Percentiles rank a stretch among this genome's conserved stretches.
phyloP scores from a whole-genome alignment of 1,284 basidiomycete genomes.

The Tilletiopsis washingtonensis region DNA sequence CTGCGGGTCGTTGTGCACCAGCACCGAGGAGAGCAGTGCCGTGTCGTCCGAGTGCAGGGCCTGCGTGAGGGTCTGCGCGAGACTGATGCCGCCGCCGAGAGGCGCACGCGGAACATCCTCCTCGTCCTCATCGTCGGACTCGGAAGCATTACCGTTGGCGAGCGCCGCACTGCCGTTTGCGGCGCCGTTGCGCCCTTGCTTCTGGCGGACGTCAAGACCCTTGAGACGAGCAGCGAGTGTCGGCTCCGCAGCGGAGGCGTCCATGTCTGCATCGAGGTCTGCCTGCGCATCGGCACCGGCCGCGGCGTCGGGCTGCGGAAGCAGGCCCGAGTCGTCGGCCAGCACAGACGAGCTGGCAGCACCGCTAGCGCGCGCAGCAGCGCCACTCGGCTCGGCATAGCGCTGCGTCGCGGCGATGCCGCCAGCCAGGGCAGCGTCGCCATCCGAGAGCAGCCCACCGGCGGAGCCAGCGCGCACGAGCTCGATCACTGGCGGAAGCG shows the following conservation, averaged over 20 bases:
- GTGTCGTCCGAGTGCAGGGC: constrained; percentile 92
- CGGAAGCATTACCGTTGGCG: constrained; percentile 14
- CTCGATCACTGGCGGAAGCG: not conserved
- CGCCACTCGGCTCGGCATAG: constrained; percentile 23
- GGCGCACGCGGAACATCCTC: constrained; percentile 16
- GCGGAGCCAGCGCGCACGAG: not conserved
- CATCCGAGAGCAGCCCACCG: not conserved
- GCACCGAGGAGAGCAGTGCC: constrained; percentile 75
- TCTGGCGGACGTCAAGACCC: constrained; percentile 2
- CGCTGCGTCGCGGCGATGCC: constrained; percentile 22
- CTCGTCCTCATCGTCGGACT: constrained; percentile 16
- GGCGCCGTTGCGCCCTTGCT: constrained; percentile 17
- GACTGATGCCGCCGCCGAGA: constrained; percentile 54
- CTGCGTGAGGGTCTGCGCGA: constrained; percentile 90
- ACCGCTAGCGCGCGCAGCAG: not conserved
- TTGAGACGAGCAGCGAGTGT: constrained; percentile 2
- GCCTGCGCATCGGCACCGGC: constrained; percentile 9
- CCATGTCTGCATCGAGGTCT: not conserved
- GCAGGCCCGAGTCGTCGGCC: constrained; percentile 4
- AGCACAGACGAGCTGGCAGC: not conserved
- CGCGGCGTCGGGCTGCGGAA: constrained; percentile 1
- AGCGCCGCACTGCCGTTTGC: not conserved
- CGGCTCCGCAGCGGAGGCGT: constrained; percentile 1
- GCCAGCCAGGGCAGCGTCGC: constrained; percentile 6
- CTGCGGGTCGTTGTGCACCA: constrained; percentile 69